These are phyloP conservation scores for Auricularia auricula-judae DNA, from an alignment of 768 basidiomycete genomes.

Conservation along the genomic window DNA sequence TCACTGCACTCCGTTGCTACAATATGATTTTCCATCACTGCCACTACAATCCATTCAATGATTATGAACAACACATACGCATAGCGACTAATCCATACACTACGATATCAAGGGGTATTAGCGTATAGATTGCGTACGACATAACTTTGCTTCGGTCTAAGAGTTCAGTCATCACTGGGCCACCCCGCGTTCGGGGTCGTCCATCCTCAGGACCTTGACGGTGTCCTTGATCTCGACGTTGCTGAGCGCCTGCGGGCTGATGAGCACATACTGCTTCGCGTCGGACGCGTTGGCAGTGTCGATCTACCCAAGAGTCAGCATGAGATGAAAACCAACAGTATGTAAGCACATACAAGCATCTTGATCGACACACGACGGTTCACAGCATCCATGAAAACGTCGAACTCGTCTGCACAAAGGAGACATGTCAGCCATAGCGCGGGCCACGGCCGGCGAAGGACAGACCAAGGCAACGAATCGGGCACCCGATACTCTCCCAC, in stretches of 20 bases:
- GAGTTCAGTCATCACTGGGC: background rate
- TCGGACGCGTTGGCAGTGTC: constrained; percentile 81
- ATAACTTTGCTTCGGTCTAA: too few relatives aligned
- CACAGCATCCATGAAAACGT: constrained; percentile 95
- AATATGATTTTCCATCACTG: too few relatives aligned
- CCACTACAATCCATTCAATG: too few relatives aligned
- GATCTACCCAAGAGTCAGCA: constrained; percentile 37
- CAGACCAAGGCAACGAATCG: constrained; percentile 80
- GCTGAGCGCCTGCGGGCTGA: constrained; percentile 91
- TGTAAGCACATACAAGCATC: constrained; percentile 60
- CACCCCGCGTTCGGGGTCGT: constrained; percentile 9
- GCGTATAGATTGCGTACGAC: too few relatives aligned
- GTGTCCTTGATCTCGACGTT: constrained; percentile 46
- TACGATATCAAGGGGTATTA: too few relatives aligned
- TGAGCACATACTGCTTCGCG: constrained; percentile 87
- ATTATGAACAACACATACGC: too few relatives aligned
- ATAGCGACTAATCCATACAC: too few relatives aligned
- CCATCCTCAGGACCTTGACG: constrained; percentile 68
- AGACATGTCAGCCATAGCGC: background rate
- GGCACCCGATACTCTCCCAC: constrained; percentile 94
- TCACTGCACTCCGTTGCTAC: too few relatives aligned
- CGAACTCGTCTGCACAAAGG: constrained; percentile 69
- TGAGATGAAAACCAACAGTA: constrained; percentile 1
- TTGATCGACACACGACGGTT: constrained; percentile 88
- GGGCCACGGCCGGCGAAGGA: constrained; percentile 3